These are phyloP conservation scores for Beverwykella pulmonaria DNA, from an alignment of 495 filamentous ascomycete genomes.

Conservation along the genomic window DNA sequence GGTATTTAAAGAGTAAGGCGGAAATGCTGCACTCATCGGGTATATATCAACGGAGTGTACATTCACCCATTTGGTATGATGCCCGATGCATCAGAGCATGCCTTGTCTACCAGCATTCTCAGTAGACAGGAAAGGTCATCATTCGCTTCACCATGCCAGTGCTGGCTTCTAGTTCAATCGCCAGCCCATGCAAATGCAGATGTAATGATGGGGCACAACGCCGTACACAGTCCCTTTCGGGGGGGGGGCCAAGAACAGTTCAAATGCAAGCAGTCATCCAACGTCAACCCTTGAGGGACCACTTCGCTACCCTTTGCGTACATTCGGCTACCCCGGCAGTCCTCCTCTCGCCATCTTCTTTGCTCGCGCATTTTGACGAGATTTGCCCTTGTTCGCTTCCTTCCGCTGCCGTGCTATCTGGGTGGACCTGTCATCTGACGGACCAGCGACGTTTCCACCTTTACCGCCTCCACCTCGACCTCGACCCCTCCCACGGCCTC, in stretches of 20 bases:
- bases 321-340: constrained; percentile 42
- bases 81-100: not conserved
- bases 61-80: not conserved
- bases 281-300: not conserved
- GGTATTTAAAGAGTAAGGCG: not conserved
- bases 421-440: constrained; percentile 60
- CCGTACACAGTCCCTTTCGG: not conserved
- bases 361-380: constrained; percentile 50
- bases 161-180: not conserved
- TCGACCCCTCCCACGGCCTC: constrained; percentile 52
- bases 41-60: not conserved
- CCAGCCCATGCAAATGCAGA: not conserved
- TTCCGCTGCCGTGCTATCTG: constrained; percentile 59
- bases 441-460: constrained; percentile 61
- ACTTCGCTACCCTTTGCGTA: not conserved
- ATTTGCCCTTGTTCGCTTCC: constrained; percentile 60
- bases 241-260: not conserved
- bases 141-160: not conserved
- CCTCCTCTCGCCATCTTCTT: constrained; percentile 52
- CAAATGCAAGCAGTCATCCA: not conserved
- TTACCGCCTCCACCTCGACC: constrained; percentile 54
- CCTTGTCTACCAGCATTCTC: not conserved
- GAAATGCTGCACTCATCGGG: not conserved
- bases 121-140: not conserved
- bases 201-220: not conserved